Conservation (phyloP, 139 green algal species). For the Mychonastes homosphaera region DNA sequence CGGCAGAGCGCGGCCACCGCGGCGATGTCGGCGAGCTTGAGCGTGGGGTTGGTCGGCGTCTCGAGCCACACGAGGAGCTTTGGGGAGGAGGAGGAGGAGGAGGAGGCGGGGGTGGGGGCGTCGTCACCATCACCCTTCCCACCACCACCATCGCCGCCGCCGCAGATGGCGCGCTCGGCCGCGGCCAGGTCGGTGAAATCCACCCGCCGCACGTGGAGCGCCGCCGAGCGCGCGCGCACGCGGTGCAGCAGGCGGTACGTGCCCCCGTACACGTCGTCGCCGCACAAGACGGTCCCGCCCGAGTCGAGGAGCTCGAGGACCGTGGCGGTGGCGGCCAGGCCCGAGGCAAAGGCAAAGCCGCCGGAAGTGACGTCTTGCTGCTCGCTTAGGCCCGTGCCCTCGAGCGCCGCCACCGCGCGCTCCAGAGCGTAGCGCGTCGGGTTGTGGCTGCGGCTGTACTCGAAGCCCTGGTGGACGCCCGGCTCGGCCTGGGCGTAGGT, state of each 20-base stretch:
- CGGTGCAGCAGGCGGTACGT: background rate
- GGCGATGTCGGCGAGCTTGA: conserved; percentile 75
- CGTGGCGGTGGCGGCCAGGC: background rate
- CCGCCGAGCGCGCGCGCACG: background rate
- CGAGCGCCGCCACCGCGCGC: background rate
- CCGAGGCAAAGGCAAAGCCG: background rate
- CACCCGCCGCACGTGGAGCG: background rate
- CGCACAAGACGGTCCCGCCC: background rate
- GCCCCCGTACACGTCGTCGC: background rate
- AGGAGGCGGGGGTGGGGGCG: no score
- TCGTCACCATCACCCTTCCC: no score
- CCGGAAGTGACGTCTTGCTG: background rate
- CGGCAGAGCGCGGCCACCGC: conserved; percentile 46
- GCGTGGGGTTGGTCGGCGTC: conserved; percentile 78
- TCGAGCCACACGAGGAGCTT: conserved; percentile 89
- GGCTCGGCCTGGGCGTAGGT: background rate
- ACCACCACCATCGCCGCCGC: no score
- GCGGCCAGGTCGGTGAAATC: background rate
- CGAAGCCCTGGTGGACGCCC: background rate
- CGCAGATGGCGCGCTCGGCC: background rate
- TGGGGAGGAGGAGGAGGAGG: no score
- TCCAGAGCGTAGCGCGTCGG: background rate
- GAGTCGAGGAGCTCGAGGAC: background rate
- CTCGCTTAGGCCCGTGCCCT: background rate
- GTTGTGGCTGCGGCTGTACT: conserved; percentile 1